A percentile compares a stretch with the other conserved stretches of the same genome.
Evolutionary conservation across 306 rosid genomes (phyloP).

Genomic region (Pyrus bretschneideri): DNA sequence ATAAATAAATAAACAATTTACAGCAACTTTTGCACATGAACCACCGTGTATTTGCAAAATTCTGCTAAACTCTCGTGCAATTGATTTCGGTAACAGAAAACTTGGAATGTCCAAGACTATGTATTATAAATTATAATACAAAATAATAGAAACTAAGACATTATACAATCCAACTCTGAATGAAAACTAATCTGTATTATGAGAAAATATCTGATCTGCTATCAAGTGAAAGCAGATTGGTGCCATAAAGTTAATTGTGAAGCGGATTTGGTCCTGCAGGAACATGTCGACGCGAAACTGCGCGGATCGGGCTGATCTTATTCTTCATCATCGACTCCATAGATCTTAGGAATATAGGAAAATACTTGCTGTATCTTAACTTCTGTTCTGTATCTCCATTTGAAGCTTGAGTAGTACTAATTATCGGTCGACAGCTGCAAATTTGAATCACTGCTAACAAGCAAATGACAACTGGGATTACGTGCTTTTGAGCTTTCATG

Average conservation of each 20-base stretch:
- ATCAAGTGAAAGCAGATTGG: not conserved
- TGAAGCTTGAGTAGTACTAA: not conserved
- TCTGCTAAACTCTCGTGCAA: not conserved
- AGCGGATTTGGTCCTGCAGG: slow-evolving; percentile 73
- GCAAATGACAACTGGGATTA: slow-evolving; percentile 18
- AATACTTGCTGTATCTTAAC: slow-evolving; percentile 15
- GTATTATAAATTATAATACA: not conserved
- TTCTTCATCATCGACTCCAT: slow-evolving; percentile 18
- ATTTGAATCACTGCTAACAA: slow-evolving; percentile 26
- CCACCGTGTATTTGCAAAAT: not conserved
- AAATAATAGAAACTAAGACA: not conserved
- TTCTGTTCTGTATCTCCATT: slow-evolving; percentile 18
- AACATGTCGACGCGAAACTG: slow-evolving; percentile 43
- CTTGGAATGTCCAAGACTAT: not conserved
- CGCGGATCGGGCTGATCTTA: slow-evolving; percentile 30
- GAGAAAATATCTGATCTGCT: not conserved
- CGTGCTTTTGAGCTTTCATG: slow-evolving; percentile 34
- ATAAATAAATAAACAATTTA: too few species aligned
- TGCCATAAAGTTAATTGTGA: slow-evolving; percentile 39
- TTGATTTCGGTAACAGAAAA: not conserved
- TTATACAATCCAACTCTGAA: not conserved
- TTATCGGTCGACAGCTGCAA: slow-evolving; percentile 21
- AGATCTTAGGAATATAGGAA: slow-evolving; percentile 36
- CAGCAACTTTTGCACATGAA: too few species aligned
- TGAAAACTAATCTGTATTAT: not conserved